Conservation (phyloP, 352 stramenopile species). For the Stephanocyclus meneghinianus region DNA sequence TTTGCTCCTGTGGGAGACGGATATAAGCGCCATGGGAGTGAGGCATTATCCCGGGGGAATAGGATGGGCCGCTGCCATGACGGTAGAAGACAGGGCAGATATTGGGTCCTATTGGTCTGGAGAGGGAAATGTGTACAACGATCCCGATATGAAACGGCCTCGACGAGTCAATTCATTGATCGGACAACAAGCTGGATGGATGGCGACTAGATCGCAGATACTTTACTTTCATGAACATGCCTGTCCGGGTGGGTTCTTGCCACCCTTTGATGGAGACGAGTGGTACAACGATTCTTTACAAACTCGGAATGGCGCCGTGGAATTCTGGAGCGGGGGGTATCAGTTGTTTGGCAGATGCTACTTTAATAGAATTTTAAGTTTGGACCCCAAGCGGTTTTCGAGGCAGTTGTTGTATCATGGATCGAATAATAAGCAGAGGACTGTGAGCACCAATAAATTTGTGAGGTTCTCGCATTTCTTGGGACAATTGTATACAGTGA, state of each 20-base stretch:
- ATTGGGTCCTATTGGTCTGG: conserved; percentile 56
- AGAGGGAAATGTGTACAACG: conserved; percentile 31
- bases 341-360: conserved; percentile 72
- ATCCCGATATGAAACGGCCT: conserved; percentile 33
- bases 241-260: conserved; percentile 65
- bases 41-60: conserved; percentile 47
- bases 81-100: conserved; percentile 53
- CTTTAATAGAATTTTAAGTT: conserved; percentile 67
- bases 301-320: conserved; percentile 54
- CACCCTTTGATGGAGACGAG: conserved; percentile 64
- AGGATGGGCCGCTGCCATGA: conserved; percentile 51
- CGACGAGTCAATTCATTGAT: conserved; percentile 50
- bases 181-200: conserved; percentile 75
- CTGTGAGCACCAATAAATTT: conserved; percentile 46
- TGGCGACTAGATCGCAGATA: conserved; percentile 69
- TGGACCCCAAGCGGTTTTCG: conserved; percentile 73
- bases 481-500: conserved; percentile 69
- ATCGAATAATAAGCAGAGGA: conserved; percentile 77
- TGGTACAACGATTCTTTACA: conserved; percentile 54
- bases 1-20: conserved; percentile 75
- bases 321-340: conserved; percentile 75
- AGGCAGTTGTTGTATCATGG: conserved; percentile 76
- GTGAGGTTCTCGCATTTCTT: conserved; percentile 62
- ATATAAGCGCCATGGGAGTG: conserved; percentile 63
- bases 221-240: conserved; percentile 65